Percentiles rank a stretch among this genome's conserved stretches.
phyloP scores from a whole-genome alignment of 2,329 filamentous ascomycete genomes.

The Pseudogymnoascus sp. region DNA sequence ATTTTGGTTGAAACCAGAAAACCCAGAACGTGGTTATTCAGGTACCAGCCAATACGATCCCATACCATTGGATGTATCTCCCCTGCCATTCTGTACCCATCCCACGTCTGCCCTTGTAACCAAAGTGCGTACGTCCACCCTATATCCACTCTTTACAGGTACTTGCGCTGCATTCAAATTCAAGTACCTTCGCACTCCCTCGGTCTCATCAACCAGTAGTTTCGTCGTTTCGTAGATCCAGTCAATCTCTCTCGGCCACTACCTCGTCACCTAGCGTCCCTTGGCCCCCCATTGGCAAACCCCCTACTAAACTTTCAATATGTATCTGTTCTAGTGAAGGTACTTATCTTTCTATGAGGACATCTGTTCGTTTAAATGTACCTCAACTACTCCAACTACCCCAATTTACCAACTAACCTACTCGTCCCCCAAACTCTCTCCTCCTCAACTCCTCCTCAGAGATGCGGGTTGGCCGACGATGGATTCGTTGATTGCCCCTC shows the following conservation, averaged over 20 bases:
- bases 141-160: not conserved
- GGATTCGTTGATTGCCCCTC: constrained; percentile 3
- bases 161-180: not conserved
- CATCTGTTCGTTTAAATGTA: not conserved
- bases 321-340: not conserved
- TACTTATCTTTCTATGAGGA: not conserved
- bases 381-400: not conserved
- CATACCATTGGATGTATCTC: not conserved
- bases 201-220: not conserved
- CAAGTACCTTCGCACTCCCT: not conserved
- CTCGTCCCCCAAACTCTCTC: not conserved
- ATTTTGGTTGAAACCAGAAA: constrained; percentile 7
- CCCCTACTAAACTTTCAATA: not conserved
- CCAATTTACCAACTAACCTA: not conserved
- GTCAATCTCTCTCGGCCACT: constrained; percentile 7
- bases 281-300: not conserved
- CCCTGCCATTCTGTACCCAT: not conserved
- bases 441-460: not conserved
- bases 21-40: constrained; percentile 2
- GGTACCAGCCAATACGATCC: not conserved
- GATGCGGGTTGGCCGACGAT: constrained; percentile 5
- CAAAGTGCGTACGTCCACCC: not conserved
- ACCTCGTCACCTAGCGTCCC: not conserved
- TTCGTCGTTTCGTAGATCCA: not conserved
- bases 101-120: not conserved